Conservation (phyloP, 306 rosid genomes). For the Ammopiptanthus mongolicus region DNA sequence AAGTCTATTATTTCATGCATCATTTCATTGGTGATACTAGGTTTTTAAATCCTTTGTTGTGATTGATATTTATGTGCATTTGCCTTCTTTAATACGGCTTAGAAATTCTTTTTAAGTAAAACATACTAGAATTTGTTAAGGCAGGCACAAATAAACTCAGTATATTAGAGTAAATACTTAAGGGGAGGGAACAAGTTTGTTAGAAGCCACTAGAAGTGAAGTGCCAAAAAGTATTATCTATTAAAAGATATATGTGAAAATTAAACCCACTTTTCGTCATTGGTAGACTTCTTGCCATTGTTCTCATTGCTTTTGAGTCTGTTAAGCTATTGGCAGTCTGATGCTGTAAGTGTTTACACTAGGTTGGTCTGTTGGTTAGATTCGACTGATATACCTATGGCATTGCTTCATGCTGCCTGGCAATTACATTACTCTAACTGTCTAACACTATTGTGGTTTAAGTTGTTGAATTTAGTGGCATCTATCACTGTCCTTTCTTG, state of each 20-base stretch:
- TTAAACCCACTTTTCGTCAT: neutral
- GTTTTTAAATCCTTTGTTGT: neutral
- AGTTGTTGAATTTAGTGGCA: constrained; percentile 4
- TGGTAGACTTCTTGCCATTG: neutral
- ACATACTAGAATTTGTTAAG: neutral
- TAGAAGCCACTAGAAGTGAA: neutral
- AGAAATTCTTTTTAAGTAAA: neutral
- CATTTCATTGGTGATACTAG: neutral
- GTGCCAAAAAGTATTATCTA: neutral
- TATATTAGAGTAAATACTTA: neutral
- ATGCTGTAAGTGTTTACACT: neutral
- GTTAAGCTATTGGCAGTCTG: neutral
- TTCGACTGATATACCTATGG: neutral
- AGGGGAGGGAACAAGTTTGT: neutral
- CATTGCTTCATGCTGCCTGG: neutral
- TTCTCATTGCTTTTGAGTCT: neutral
- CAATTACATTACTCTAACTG: neutral
- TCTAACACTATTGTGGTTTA: neutral
- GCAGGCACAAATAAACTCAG: neutral
- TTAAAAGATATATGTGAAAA: neutral
- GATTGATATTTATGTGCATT: neutral
- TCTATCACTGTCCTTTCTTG: neutral
- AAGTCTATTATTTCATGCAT: neutral
- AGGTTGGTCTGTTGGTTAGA: neutral
- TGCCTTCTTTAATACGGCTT: neutral